Evolutionary conservation across 2,329 filamentous ascomycete species (phyloP), one percentile per base, ranked within the genome.

Genomic region (Diaporthe amygdali): DNA sequence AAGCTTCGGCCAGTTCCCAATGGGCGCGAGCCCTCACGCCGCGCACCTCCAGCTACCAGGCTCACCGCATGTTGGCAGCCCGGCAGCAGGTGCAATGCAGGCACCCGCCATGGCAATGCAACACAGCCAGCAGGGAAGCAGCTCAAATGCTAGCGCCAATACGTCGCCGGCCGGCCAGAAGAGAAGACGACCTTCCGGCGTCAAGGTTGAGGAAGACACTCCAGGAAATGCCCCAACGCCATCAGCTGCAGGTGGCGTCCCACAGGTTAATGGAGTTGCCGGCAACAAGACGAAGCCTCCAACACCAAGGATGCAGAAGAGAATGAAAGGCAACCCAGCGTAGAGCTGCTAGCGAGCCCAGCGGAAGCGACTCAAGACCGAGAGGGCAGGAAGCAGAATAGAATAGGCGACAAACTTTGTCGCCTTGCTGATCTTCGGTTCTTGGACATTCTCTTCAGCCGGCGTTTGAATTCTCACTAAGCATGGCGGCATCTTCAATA

Each of bases 111-210:
- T 92, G 90, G 89, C 90, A 78, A 82, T 90, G 72, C 90, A 92
- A 78, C 88, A 89, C 74, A 92, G 90, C 78, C 90, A 92, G 78
- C 91, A 92, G 77, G 91, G 90, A 47, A 91, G 90, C 39, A 89
- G 84, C 78, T 92, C 90, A 12, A 90, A 88, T 78, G 90, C 90
- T 8, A 92, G 90, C 77, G 90, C 90, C 70, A 92, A 92, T 80
- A 92, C 91, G 6, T 91, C 89, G 39, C 89, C 89, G 47, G 85
- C 87, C 30, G 88, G 87, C 41, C 90, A 89, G 74, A 91, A 91
- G 80, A 83, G 88, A 68, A 81, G 89, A 75, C 83, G 89, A 37
- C 86, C 88, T 0, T 90, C 88, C 0, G 85, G 59, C 51, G 87
- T 90, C 25, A 90, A 90, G 81, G 79, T 81, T 5, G 89, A 90